Evolutionary conservation across 2,329 filamentous ascomycete species (phyloP).

Genomic region (Aspergillus novofumigatus): DNA sequence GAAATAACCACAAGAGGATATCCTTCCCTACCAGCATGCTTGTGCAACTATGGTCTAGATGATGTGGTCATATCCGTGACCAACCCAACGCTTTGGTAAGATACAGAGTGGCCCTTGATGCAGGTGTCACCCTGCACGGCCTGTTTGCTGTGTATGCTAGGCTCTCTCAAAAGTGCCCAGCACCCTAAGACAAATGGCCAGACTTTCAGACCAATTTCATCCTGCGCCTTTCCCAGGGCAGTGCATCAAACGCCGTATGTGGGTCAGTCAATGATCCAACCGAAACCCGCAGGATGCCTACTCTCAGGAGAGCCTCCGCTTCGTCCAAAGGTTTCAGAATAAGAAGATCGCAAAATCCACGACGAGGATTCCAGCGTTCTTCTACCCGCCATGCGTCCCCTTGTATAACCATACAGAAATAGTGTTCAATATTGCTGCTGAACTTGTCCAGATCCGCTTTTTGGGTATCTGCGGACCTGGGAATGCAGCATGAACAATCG

Average conservation of each 20-base stretch:
- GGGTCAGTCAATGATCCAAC: not conserved
- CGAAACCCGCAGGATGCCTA: not conserved
- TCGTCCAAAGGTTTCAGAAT: not conserved
- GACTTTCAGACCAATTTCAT: not conserved
- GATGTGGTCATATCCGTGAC: not conserved
- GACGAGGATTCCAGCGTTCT: not conserved
- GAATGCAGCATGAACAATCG: not conserved
- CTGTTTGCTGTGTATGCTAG: too few relatives aligned
- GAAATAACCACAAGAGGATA: too few relatives aligned
- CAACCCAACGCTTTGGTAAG: not conserved
- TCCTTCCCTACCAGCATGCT: too few relatives aligned
- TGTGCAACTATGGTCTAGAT: not conserved
- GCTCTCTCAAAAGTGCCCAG: not conserved
- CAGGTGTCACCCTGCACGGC: not conserved
- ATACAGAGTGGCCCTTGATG: not conserved
- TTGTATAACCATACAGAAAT: not conserved
- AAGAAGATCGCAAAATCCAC: not conserved
- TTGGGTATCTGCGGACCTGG: not conserved
- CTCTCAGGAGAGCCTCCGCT: not conserved
- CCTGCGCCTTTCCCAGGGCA: not conserved
- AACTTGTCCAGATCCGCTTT: not conserved
- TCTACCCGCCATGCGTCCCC: not conserved
- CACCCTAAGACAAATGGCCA: not conserved
- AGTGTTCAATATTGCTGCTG: not conserved
- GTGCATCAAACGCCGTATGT: not conserved